These are phyloP conservation scores for Daldinia caldariorum DNA, from an alignment of 495 filamentous ascomycete genomes.

Conservation along the genomic window DNA sequence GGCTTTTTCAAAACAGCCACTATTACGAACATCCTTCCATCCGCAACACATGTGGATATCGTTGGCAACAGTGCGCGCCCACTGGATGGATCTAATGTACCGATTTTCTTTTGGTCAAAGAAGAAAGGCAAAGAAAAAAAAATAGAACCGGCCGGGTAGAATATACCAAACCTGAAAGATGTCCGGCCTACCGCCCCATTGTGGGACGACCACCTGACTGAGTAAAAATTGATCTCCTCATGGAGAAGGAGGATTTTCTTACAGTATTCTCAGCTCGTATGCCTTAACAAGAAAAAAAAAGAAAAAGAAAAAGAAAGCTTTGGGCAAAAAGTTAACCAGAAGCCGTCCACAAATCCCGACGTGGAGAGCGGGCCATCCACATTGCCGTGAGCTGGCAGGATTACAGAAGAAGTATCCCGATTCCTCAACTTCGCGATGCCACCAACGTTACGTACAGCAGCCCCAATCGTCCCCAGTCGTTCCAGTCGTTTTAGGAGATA, in stretches of 20 bases:
- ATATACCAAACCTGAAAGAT: slow-evolving; percentile 29
- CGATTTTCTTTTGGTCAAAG: background rate
- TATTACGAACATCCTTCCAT: slow-evolving; percentile 2
- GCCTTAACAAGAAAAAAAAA: slow-evolving; percentile 10
- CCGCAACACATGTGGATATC: slow-evolving; percentile 23
- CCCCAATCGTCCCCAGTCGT: background rate
- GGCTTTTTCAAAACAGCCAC: slow-evolving; percentile 6
- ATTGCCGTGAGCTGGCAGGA: slow-evolving; percentile 30
- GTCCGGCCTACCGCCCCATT: slow-evolving; percentile 34
- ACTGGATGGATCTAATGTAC: slow-evolving; percentile 10
- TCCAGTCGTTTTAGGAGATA: background rate
- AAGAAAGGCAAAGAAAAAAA: background rate
- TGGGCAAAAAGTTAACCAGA: slow-evolving; percentile 13
- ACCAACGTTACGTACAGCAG: slow-evolving; percentile 31
- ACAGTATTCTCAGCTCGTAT: slow-evolving; percentile 22
- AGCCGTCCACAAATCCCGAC: slow-evolving; percentile 39
- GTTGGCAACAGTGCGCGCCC: slow-evolving; percentile 21
- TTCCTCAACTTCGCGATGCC: slow-evolving; percentile 34
- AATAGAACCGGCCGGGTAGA: slow-evolving; percentile 33
- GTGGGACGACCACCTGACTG: slow-evolving; percentile 41
- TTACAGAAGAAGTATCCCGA: slow-evolving; percentile 19
- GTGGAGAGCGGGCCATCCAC: slow-evolving; percentile 39
- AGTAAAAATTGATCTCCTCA: slow-evolving; percentile 21
- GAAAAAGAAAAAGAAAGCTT: background rate
- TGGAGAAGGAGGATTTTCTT: slow-evolving; percentile 17